These are phyloP conservation scores for Dipodascus albidus DNA, from an alignment of 805 yeast species.

Conservation along the genomic window DNA sequence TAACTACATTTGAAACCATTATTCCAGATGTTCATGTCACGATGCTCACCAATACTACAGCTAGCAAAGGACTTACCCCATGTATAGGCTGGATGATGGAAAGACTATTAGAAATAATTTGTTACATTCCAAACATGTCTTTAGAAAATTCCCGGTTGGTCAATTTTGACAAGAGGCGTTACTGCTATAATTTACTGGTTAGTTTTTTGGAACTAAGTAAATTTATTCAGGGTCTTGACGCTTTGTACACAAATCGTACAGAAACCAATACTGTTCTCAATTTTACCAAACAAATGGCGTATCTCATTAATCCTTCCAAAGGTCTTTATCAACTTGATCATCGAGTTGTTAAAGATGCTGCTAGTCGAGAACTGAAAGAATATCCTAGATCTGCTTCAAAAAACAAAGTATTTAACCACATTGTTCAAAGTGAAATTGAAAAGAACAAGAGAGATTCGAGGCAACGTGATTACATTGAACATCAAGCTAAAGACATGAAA, in stretches of 20 bases:
- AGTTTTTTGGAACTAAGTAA: slow-evolving; percentile 37
- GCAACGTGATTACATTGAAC: slow-evolving; percentile 30
- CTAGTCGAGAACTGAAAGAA: slow-evolving; percentile 33
- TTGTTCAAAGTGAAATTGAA: slow-evolving; percentile 39
- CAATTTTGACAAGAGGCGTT: slow-evolving; percentile 78
- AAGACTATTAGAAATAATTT: slow-evolving; percentile 62
- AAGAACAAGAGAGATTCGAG: slow-evolving; percentile 41
- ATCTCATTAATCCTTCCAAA: slow-evolving; percentile 23
- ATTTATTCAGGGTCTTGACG: slow-evolving; percentile 8
- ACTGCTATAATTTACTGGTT: slow-evolving; percentile 47
- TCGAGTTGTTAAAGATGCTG: slow-evolving; percentile 28
- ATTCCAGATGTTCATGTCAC: slow-evolving; percentile 21
- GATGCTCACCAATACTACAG: slow-evolving; percentile 8
- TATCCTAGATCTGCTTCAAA: slow-evolving; percentile 26
- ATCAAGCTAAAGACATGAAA: slow-evolving; percentile 11
- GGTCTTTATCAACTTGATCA: slow-evolving; percentile 19
- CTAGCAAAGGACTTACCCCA: slow-evolving; percentile 45
- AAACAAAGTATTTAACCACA: slow-evolving; percentile 33
- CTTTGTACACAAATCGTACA: slow-evolving; percentile 1
- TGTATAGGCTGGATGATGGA: slow-evolving; percentile 89
- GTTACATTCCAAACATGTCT: slow-evolving; percentile 70
- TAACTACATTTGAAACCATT: slow-evolving; percentile 11
- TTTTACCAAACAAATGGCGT: slow-evolving; percentile 7
- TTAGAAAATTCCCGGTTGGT: slow-evolving; percentile 50
- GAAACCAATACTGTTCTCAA: background rate